Conservation (phyloP, 805 yeast genomes). For the Naumovozyma dairenensis region DNA sequence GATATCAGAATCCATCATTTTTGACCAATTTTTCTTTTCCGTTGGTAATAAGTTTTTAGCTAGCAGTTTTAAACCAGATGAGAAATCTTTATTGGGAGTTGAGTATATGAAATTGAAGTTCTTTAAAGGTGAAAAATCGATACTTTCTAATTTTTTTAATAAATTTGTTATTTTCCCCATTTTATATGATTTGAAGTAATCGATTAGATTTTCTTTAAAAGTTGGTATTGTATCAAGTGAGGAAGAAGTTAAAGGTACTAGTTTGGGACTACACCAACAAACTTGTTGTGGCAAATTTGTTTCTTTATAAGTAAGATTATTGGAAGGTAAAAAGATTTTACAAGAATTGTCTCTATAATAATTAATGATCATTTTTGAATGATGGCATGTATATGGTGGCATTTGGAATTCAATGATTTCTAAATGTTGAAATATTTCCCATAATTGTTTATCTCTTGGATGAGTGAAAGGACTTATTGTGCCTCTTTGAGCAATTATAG, state of each 20-base stretch:
- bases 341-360: slow-evolving; percentile 36
- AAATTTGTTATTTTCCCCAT: slow-evolving; percentile 23
- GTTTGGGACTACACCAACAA: slow-evolving; percentile 50
- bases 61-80: slow-evolving; percentile 19
- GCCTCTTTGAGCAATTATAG: slow-evolving; percentile 27
- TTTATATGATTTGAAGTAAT: slow-evolving; percentile 38
- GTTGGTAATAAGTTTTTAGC: background rate
- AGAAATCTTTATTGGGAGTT: slow-evolving; percentile 35
- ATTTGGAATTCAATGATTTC: slow-evolving; percentile 25
- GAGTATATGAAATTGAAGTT: slow-evolving; percentile 47
- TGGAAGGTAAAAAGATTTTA: slow-evolving; percentile 49
- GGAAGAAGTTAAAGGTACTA: too few species aligned
- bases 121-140: slow-evolving; percentile 38
- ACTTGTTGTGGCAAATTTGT: slow-evolving; percentile 52
- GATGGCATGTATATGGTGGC: slow-evolving; percentile 44
- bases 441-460: slow-evolving; percentile 4
- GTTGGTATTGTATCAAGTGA: too few species aligned
- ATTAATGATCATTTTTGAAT: slow-evolving; percentile 59
- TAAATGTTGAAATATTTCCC: slow-evolving; percentile 6
- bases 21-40: background rate
- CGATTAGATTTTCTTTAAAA: slow-evolving; percentile 38
- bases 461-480: slow-evolving; percentile 21
- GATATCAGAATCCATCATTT: background rate
- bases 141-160: slow-evolving; percentile 19
- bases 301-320: slow-evolving; percentile 48